Base-by-base conservation (phyloP, 345 rosid genomes). In the Syzygium aqueum region DNA sequence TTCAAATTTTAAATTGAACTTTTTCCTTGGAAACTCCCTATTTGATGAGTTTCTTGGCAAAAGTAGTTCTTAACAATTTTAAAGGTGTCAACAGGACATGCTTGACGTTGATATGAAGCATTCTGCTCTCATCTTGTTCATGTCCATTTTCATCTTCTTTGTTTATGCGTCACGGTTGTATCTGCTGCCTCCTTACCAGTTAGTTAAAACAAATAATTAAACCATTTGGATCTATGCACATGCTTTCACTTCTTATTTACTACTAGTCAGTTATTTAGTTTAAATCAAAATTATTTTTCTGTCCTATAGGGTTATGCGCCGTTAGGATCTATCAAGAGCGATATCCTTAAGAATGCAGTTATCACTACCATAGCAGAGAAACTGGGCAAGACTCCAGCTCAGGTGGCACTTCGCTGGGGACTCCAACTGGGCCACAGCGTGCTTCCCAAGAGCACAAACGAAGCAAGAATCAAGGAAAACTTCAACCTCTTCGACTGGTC, bases 381-480 rank as follows among this genome's bases (percentile, higher is more conserved):
- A 89, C 89, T 96, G 51, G 92, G 97, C 77, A 97, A 94, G 92
- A 94, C 95, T 84, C 94, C 97, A 84, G 98, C 99, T 12, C 98
- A 96, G 88, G 96, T 97, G 86, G 95, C 95, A 17, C 88, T 96
- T 19, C 95, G 97, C 37, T 97, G 99, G 98, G 98, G 97, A 28
- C 90, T 96, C 77, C 97, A 96, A 90, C 94, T 90, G 94, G 99
- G 98, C 50, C 95, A 96, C 43, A 94, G 98, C 65, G 98, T 97
- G 30, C 96, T 97, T 83, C 99, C 98, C 5, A 97, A 96, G 89
- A 96, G 99, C 87, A 94, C 94, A 5, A 43, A 94, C 23, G 98
- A 93, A 89, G 89, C 50, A 23, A 91, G 99, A 93, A 93, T 97
- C 91, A 94, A 94, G 92, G 92, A 90, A 89, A 97, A 97, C 88